Percentiles rank a stretch among this genome's conserved stretches.
Evolutionary conservation across 148 eudicot species (phyloP).

Genomic region (Persicaria maculosa): DNA sequence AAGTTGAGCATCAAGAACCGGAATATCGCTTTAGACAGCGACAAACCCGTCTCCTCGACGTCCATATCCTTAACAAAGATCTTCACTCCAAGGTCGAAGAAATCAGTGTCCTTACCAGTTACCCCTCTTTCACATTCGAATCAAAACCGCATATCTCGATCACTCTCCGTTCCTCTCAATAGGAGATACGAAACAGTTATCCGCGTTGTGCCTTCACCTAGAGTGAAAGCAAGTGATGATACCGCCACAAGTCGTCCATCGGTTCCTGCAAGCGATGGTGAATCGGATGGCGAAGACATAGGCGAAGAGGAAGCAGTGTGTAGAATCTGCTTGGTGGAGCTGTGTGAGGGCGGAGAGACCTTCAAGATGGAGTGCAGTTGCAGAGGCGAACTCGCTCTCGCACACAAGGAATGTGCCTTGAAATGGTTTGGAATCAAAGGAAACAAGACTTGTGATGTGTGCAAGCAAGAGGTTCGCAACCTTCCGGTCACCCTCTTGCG

Average conservation of each 20-base stretch:
- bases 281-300: slow-evolving; percentile 63
- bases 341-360: slow-evolving; percentile 89
- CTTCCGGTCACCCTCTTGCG: slow-evolving; percentile 86
- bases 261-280: slow-evolving; percentile 15
- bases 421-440: slow-evolving; percentile 97
- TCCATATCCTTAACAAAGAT: slow-evolving; percentile 64
- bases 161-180: slow-evolving; percentile 60
- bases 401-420: slow-evolving; percentile 81
- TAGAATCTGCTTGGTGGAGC: slow-evolving; percentile 75
- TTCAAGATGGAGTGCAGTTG: slow-evolving; percentile 94
- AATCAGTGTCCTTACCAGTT: slow-evolving; percentile 59
- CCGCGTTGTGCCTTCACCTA: slow-evolving; percentile 81
- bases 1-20: slow-evolving; percentile 48
- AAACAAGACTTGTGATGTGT: slow-evolving; percentile 88
- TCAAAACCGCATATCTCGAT: slow-evolving; percentile 41
- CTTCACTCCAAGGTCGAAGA: slow-evolving; percentile 61
- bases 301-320: slow-evolving; percentile 95
- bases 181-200: slow-evolving; percentile 49
- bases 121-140: slow-evolving; percentile 36
- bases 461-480: slow-evolving; percentile 77
- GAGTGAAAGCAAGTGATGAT: slow-evolving; percentile 32
- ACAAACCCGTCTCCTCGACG: slow-evolving; percentile 39
- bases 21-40: slow-evolving; percentile 31
- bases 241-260: not conserved
- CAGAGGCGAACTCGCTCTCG: slow-evolving; percentile 92